These are phyloP conservation scores for Cryphonectria nitschkei DNA, from an alignment of 2,329 filamentous ascomycete species.

Conservation along the genomic window DNA sequence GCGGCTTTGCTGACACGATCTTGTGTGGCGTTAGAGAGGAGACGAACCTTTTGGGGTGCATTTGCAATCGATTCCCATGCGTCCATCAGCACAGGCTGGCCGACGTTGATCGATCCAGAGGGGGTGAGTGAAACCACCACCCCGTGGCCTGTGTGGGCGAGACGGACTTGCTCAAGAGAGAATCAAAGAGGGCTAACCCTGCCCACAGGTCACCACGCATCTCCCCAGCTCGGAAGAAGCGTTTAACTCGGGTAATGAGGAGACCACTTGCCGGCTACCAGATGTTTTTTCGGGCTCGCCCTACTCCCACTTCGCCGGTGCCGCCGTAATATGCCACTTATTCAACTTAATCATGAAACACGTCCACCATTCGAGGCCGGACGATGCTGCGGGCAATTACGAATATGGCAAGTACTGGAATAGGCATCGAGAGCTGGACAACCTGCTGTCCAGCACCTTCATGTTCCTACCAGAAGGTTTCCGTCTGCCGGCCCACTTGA, in stretches of 20 bases:
- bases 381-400: slow-evolving; percentile 75
- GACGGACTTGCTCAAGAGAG: neutral
- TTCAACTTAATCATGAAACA: slow-evolving; percentile 84
- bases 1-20: neutral
- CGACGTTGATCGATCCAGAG: slow-evolving; percentile 74
- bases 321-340: slow-evolving; percentile 74
- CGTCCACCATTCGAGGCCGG: slow-evolving; percentile 70
- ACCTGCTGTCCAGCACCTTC: slow-evolving; percentile 75
- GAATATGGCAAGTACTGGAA: slow-evolving; percentile 82
- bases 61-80: slow-evolving; percentile 85
- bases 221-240: slow-evolving; percentile 81
- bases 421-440: slow-evolving; percentile 81
- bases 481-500: slow-evolving; percentile 69
- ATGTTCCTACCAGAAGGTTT: slow-evolving; percentile 78
- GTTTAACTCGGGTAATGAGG: slow-evolving; percentile 67
- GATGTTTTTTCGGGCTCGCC: slow-evolving; percentile 64
- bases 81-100: slow-evolving; percentile 89
- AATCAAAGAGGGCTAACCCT: slow-evolving; percentile 22
- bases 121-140: slow-evolving; percentile 56
- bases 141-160: neutral
- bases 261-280: slow-evolving; percentile 65
- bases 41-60: slow-evolving; percentile 83
- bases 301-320: slow-evolving; percentile 73
- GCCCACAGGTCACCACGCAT: slow-evolving; percentile 68
- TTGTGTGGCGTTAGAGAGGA: slow-evolving; percentile 58